Evolutionary conservation across 352 stramenopile genomes (phyloP).

Genomic region (Globisporangium abappressorium): DNA sequence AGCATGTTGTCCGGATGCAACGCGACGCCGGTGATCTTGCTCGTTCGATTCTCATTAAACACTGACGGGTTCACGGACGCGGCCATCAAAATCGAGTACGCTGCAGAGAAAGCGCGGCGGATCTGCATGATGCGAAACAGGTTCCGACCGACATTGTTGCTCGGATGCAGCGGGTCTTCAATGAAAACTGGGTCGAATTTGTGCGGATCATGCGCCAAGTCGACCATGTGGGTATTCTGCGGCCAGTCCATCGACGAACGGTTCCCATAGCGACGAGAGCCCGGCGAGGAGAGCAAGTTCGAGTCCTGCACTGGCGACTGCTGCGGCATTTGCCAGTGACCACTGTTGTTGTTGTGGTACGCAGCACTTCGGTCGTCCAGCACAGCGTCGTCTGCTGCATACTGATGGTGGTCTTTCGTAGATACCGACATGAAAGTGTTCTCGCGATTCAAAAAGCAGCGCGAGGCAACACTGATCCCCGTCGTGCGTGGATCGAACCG

Average conservation of each 20-base stretch:
- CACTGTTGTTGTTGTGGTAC: slow-evolving; percentile 33
- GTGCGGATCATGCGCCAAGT: slow-evolving; percentile 81
- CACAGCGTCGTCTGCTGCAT: slow-evolving; percentile 39
- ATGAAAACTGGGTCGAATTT: slow-evolving; percentile 95
- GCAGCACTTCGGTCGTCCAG: slow-evolving; percentile 47
- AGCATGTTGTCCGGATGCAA: slow-evolving; percentile 82
- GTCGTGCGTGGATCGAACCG: slow-evolving; percentile 89
- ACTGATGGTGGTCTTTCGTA: slow-evolving; percentile 40
- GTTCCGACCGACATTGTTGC: slow-evolving; percentile 96
- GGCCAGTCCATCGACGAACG: slow-evolving; percentile 66
- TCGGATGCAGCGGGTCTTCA: slow-evolving; percentile 91
- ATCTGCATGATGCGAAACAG: slow-evolving; percentile 94
- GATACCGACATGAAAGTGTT: slow-evolving; percentile 27
- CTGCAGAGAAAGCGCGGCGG: slow-evolving; percentile 68
- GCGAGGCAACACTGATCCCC: slow-evolving; percentile 84
- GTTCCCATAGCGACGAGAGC: slow-evolving; percentile 63
- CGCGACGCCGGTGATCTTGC: slow-evolving; percentile 56
- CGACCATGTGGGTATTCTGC: slow-evolving; percentile 31
- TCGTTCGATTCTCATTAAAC: slow-evolving; percentile 55
- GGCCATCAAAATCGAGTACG: slow-evolving; percentile 63
- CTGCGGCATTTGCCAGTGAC: slow-evolving; percentile 61
- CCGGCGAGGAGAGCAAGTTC: slow-evolving; percentile 56
- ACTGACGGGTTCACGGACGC: slow-evolving; percentile 51
- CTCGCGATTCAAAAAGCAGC: slow-evolving; percentile 81
- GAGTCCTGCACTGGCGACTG: slow-evolving; percentile 45